These are phyloP conservation scores for Didymellaceae sp. DNA, from an alignment of 2,329 filamentous ascomycete genomes.

Conservation along the genomic window DNA sequence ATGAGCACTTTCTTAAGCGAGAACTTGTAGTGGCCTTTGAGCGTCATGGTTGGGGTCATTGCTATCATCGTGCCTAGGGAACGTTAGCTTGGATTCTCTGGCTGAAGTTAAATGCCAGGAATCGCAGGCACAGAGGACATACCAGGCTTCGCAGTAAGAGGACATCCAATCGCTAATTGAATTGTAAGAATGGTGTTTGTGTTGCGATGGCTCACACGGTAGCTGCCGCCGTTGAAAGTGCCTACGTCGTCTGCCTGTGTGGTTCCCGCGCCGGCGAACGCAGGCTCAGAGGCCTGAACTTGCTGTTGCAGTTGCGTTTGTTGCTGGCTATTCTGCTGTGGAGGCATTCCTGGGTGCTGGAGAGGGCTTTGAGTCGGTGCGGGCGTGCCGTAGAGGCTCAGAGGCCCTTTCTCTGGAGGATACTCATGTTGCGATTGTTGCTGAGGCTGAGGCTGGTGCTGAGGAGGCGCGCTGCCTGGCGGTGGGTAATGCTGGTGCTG, in stretches of 20 bases:
- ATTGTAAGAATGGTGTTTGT: slow-evolving; percentile 88
- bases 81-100: slow-evolving; percentile 1
- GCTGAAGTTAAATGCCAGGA: not conserved
- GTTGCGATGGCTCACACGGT: slow-evolving; percentile 89
- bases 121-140: slow-evolving; percentile 4
- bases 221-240: slow-evolving; percentile 96
- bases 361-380: slow-evolving; percentile 41
- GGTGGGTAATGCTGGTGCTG: slow-evolving; percentile 41
- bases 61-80: slow-evolving; percentile 81
- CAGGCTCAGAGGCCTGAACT: slow-evolving; percentile 36
- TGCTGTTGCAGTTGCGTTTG: slow-evolving; percentile 41
- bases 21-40: slow-evolving; percentile 85
- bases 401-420: slow-evolving; percentile 15
- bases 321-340: slow-evolving; percentile 35
- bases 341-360: slow-evolving; percentile 44
- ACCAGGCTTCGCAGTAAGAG: slow-evolving; percentile 80
- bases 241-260: slow-evolving; percentile 82
- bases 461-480: slow-evolving; percentile 39
- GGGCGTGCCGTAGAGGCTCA: slow-evolving; percentile 39
- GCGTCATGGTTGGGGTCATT: slow-evolving; percentile 87
- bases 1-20: slow-evolving; percentile 89
- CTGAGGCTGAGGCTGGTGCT: slow-evolving; percentile 34
- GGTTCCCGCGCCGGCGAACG: slow-evolving; percentile 44
- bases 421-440: slow-evolving; percentile 28
- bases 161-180: slow-evolving; percentile 88